Percentiles rank a stretch among this genome's conserved stretches.
phyloP scores from a whole-genome alignment of 2,329 filamentous ascomycete species.

The Cordyceps tenuipes region DNA sequence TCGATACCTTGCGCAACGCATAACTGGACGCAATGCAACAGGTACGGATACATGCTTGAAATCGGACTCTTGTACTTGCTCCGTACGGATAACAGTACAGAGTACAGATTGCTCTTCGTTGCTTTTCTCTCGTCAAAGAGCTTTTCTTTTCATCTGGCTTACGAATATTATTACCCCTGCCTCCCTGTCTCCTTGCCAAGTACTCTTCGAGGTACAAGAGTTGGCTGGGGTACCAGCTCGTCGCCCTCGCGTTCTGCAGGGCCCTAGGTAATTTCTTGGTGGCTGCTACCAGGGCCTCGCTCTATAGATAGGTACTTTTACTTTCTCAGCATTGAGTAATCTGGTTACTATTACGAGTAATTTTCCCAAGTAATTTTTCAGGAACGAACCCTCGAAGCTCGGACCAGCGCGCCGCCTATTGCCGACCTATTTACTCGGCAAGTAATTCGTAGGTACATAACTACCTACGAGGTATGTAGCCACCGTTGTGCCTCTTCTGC shows the following conservation, averaged over 20 bases:
- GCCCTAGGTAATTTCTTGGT: not conserved
- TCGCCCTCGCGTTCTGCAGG: not conserved
- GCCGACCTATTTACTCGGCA: not conserved
- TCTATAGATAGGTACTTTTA: not conserved
- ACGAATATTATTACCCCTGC: not conserved
- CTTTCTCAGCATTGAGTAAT: not conserved
- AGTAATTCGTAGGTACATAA: no score
- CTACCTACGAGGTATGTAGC: no score
- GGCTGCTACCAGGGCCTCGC: not conserved
- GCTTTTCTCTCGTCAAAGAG: constrained; percentile 3
- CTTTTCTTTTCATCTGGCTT: not conserved
- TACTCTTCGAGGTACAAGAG: not conserved
- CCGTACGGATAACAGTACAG: no score
- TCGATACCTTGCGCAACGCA: not conserved
- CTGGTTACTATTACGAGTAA: not conserved
- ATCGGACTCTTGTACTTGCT: not conserved
- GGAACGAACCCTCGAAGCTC: not conserved
- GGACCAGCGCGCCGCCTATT: not conserved
- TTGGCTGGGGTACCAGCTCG: not conserved
- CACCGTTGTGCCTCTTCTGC: no score
- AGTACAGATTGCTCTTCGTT: not conserved
- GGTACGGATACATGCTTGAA: not conserved
- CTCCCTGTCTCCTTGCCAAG: not conserved
- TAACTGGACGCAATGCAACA: not conserved
- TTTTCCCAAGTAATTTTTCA: not conserved